Evolutionary conservation across 768 basidiomycete species (phyloP), one percentile per base, ranked within the genome.

Genomic region (Fomitopsis serialis): DNA sequence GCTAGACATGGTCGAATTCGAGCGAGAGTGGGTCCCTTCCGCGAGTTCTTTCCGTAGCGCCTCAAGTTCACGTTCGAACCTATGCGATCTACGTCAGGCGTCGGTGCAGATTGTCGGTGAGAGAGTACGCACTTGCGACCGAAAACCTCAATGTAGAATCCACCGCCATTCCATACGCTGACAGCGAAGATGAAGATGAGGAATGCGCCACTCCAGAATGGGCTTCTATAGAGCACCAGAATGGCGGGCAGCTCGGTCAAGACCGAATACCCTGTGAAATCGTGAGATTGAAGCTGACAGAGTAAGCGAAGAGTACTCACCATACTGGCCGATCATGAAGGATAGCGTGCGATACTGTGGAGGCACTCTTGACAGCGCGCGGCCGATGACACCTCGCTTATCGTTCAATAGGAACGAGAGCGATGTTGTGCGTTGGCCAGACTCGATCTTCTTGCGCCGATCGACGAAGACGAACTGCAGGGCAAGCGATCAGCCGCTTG

Each of bases 111-210:
- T 24, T 17, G 32, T 10, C 22, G n/a, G 34, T 40, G 21, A 50
- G 21, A 17, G n/a, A n/a, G n/a, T 54, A 80, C 91, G 60, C 58
- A 95, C 94, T 97, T 96, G 72, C 94, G 83, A 25, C 94, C 94
- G 65, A 96, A 97, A 19, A 97, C 94, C 67, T 97, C 94, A 50
- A 97, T 94, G 67, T 97, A 97, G 75, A 86, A 97, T 1, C 90
- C 91, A 22, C 89, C 93, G 10, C 95, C 95, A 65, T 98, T 98
- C 94, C 94, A 98, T 0, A 89, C 92, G 54, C 89, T 89, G 43
- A 93, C 90, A 15, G 80, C 74, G 63, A 98, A 91, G 42, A 98
- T 87, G 58, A 80, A 58, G 36, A 95, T 70, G 22, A 98, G 70
- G 72, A 93, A 97, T 2, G 77, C 68, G 17, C 79, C 82, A 60